These are phyloP conservation scores for Fonsecaea erecta DNA, from an alignment of 2,329 filamentous ascomycete species.

Conservation along the genomic window DNA sequence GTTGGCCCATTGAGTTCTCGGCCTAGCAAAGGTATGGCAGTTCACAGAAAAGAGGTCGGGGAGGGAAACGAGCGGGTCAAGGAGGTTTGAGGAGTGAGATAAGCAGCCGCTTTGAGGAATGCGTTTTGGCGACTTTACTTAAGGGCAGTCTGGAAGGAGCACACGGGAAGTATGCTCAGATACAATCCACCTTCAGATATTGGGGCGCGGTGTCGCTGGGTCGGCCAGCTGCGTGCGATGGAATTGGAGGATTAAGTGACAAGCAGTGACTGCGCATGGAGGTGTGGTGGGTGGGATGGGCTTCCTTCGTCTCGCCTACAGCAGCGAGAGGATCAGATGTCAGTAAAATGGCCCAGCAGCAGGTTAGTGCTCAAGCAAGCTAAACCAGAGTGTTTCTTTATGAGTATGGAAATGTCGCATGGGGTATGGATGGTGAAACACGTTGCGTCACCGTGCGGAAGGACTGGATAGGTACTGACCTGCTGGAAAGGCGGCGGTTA, in stretches of 20 bases:
- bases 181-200: conserved; percentile 13
- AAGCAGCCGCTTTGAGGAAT: conserved; percentile 42
- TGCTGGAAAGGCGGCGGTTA: conserved; percentile 7
- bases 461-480: conserved; percentile 28
- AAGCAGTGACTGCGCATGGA: conserved; percentile 20
- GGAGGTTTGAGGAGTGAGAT: conserved; percentile 44
- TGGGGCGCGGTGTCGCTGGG: conserved; percentile 15
- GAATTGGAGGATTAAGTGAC: conserved; percentile 13
- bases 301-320: conserved; percentile 26
- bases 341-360: conserved; percentile 10
- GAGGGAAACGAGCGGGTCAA: conserved; percentile 34
- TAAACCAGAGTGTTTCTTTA: conserved; percentile 12
- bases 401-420: conserved; percentile 27
- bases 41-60: conserved; percentile 17
- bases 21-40: conserved; percentile 9
- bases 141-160: conserved; percentile 28
- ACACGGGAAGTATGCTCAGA: conserved; percentile 33
- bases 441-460: conserved; percentile 32
- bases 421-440: conserved; percentile 29
- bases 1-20: conserved; percentile 54
- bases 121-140: conserved; percentile 39
- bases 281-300: conserved; percentile 3
- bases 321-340: conserved; percentile 13
- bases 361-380: conserved; percentile 7
- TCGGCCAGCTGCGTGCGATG: conserved; percentile 12